Evolutionary conservation across 2,329 filamentous ascomycete genomes (phyloP).

Genomic region (Seiridium cupressi): DNA sequence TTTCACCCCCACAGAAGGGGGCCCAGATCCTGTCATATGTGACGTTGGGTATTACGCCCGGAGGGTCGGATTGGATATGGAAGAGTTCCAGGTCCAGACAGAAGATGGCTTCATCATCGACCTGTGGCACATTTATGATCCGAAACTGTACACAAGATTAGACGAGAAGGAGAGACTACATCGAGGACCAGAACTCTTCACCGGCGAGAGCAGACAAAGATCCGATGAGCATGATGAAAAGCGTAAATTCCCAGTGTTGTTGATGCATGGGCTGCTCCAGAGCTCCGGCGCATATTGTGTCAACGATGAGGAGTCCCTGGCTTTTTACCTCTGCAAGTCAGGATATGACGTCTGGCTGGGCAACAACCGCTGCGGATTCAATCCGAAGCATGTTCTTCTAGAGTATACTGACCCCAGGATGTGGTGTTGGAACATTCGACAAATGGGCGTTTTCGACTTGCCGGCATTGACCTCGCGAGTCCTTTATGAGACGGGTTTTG

Average conservation of each 20-base stretch:
- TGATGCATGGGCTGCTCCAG: constrained; percentile 88
- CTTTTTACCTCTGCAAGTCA: constrained; percentile 88
- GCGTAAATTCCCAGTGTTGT: constrained; percentile 75
- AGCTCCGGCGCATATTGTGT: constrained; percentile 85
- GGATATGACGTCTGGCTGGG: constrained; percentile 96
- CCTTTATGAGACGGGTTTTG: constrained; percentile 76
- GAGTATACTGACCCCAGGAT: constrained; percentile 77
- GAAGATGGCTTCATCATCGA: constrained; percentile 92
- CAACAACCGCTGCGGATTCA: constrained; percentile 87
- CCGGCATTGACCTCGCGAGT: constrained; percentile 79
- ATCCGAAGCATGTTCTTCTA: constrained; percentile 72
- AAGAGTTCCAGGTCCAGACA: constrained; percentile 81
- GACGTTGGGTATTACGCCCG: constrained; percentile 85
- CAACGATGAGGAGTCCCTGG: constrained; percentile 85
- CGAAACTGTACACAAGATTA: constrained; percentile 63
- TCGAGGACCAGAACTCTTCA: constrained; percentile 63
- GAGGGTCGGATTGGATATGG: constrained; percentile 81
- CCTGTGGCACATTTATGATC: constrained; percentile 87
- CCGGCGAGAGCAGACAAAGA: constrained; percentile 34
- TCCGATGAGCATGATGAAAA: constrained; percentile 36
- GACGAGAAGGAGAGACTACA: constrained; percentile 46
- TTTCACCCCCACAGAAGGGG: constrained; percentile 77
- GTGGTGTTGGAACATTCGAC: constrained; percentile 95
- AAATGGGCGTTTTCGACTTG: constrained; percentile 90
- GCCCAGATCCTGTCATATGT: constrained; percentile 73